Evolutionary conservation across 306 rosid species (phyloP).

Genomic region (Amphicarpaea edgeworthii): DNA sequence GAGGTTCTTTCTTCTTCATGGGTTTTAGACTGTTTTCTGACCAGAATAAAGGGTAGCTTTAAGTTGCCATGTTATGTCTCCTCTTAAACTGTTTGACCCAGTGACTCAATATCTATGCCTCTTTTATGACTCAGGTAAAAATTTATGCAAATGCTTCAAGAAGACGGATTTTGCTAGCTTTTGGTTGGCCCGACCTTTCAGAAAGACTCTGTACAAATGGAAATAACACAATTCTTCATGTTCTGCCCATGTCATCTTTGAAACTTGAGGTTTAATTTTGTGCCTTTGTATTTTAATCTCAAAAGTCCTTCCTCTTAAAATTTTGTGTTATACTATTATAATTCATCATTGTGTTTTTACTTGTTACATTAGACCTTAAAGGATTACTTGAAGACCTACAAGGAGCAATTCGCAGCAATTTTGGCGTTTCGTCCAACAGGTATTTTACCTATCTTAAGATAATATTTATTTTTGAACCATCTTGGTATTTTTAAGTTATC

Average conservation of each 20-base stretch:
- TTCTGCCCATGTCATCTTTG: constrained; percentile 62
- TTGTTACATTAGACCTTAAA: constrained; percentile 51
- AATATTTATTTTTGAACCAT: constrained; percentile 21
- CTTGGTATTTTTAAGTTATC: constrained; percentile 16
- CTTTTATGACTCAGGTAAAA: constrained; percentile 51
- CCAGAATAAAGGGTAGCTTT: constrained; percentile 23
- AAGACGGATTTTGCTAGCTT: constrained; percentile 57
- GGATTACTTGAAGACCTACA: constrained; percentile 60
- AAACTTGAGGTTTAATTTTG: constrained; percentile 55
- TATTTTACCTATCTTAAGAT: constrained; percentile 30
- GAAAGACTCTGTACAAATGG: constrained; percentile 56
- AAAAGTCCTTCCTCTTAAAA: constrained; percentile 6
- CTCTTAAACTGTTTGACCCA: constrained; percentile 10
- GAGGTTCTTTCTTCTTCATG: constrained; percentile 19
- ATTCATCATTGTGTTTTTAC: constrained; percentile 31
- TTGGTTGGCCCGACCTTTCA: constrained; percentile 58
- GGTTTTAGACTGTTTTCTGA: constrained; percentile 26
- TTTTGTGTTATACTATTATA: neutral
- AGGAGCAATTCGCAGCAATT: constrained; percentile 54
- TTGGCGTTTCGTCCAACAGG: constrained; percentile 73
- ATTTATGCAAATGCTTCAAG: constrained; percentile 61
- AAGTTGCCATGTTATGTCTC: constrained; percentile 3
- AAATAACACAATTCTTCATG: constrained; percentile 61
- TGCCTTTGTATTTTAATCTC: constrained; percentile 29
- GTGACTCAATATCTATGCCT: constrained; percentile 7